These are phyloP conservation scores for Platanthera guangdongensis DNA, from an alignment of 106 monocot genomes.

Conservation along the genomic window DNA sequence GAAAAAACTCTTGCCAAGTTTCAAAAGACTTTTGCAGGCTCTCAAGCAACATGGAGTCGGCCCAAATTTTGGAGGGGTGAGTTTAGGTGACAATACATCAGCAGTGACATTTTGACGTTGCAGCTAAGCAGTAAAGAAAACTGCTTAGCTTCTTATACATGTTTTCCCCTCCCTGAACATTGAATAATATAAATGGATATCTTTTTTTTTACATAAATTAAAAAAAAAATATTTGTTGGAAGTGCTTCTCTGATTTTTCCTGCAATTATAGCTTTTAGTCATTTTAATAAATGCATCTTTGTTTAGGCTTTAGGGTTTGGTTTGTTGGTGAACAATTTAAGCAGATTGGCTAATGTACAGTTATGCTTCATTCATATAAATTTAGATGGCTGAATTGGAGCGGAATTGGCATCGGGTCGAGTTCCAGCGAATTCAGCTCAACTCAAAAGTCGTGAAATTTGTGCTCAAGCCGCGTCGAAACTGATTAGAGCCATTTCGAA, in stretches of 20 bases:
- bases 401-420: no score
- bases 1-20: not conserved
- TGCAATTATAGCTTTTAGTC: not conserved
- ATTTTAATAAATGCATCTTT: not conserved
- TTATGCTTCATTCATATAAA: no score
- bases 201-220: not conserved
- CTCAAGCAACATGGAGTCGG: not conserved
- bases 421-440: no score
- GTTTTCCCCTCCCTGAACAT: slow-evolving; percentile 3
- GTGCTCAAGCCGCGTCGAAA: no score
- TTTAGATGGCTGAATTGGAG: no score
- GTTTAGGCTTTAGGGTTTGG: no score
- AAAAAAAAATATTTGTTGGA: not conserved
- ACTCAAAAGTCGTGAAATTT: no score
- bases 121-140: slow-evolving; percentile 3
- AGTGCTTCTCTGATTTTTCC: not conserved
- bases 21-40: slow-evolving; percentile 1
- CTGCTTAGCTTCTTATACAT: slow-evolving; percentile 8
- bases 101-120: slow-evolving; percentile 6
- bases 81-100: slow-evolving; percentile 6
- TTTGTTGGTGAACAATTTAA: no score
- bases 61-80: slow-evolving; percentile 5
- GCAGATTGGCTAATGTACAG: no score
- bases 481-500: no score
- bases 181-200: slow-evolving; percentile 6